A percentile compares a stretch with the other conserved stretches of the same genome.
phyloP scores from a whole-genome alignment of 1,284 basidiomycete species.

The Puccinia hordei region DNA sequence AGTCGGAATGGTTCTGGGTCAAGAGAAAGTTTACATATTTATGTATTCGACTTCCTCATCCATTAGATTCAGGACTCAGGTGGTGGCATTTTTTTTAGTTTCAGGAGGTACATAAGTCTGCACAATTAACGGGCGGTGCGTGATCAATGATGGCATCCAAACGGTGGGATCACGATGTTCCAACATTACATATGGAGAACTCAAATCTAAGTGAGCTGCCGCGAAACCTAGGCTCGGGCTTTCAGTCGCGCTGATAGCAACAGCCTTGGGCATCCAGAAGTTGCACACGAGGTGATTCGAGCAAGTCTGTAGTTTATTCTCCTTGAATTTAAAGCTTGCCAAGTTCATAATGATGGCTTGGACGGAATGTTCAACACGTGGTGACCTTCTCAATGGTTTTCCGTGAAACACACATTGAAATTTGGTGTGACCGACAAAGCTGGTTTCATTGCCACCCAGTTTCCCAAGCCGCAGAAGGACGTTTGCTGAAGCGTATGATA shows the following conservation, averaged over 20 bases:
- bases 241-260: too few relatives aligned
- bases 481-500: too few relatives aligned
- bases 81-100: not conserved
- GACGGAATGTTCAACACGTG: not conserved
- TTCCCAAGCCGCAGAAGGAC: too few relatives aligned
- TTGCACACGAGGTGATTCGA: not conserved
- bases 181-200: not conserved
- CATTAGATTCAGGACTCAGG: not conserved
- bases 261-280: not conserved
- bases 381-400: not conserved
- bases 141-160: not conserved
- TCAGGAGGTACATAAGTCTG: conserved; percentile 8
- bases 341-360: not conserved
- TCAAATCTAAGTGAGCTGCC: not conserved
- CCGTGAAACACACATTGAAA: too few relatives aligned
- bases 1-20: not conserved
- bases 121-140: not conserved
- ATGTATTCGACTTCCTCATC: conserved; percentile 5
- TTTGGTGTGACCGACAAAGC: too few relatives aligned
- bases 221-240: not conserved
- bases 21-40: not conserved
- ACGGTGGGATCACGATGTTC: not conserved
- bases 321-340: not conserved
- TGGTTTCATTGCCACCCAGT: too few relatives aligned
- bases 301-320: not conserved